phyloP scores from a whole-genome alignment of 345 rosid genomes.

The Corymbia maculata region DNA sequence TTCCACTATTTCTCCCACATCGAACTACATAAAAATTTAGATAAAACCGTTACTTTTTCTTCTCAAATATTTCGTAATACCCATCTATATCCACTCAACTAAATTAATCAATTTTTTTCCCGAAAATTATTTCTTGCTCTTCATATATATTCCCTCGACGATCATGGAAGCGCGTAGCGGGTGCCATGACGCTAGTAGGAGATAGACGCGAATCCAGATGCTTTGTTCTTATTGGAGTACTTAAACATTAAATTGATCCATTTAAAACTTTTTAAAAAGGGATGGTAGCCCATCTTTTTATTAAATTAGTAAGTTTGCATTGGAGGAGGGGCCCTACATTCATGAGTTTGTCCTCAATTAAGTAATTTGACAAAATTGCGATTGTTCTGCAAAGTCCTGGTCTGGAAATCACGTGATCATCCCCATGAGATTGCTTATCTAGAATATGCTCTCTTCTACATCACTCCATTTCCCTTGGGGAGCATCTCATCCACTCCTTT shows the following conservation, averaged over 20 bases:
- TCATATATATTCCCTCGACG: neutral
- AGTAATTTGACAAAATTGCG: neutral
- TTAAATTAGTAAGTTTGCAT: neutral
- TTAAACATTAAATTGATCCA: neutral
- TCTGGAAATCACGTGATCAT: neutral
- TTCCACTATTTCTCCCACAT: neutral
- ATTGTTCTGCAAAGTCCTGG: neutral
- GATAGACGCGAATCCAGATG: neutral
- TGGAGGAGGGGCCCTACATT: neutral
- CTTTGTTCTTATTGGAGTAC: neutral
- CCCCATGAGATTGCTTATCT: neutral
- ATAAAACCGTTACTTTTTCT: neutral
- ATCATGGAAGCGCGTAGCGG: neutral
- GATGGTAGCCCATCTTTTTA: neutral
- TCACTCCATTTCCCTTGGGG: neutral
- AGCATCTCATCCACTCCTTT: neutral
- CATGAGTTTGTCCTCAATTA: neutral
- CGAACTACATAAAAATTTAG: neutral
- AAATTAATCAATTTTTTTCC: neutral
- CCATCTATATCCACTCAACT: neutral
- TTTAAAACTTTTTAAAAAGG: neutral
- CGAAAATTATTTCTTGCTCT: neutral
- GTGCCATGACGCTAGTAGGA: neutral
- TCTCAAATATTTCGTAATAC: neutral
- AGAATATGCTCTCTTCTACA: neutral